Evolutionary conservation across 176 grass and related monocot species (phyloP).

Genomic region (Themeda triandra): DNA sequence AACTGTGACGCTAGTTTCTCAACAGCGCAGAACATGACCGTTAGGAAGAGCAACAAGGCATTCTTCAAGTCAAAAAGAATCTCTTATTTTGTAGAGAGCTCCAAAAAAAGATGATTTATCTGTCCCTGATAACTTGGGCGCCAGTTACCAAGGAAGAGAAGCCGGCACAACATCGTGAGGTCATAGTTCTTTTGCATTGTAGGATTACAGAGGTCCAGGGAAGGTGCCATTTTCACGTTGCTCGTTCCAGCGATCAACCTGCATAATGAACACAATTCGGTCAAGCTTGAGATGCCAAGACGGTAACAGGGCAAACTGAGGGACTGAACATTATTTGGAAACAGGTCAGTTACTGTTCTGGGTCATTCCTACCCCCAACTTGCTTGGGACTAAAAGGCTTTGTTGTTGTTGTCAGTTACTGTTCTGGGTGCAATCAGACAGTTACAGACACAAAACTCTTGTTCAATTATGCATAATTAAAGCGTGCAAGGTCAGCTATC

Average conservation of each 20-base stretch:
- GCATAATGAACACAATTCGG: slow-evolving; percentile 14
- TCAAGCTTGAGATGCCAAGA: not conserved
- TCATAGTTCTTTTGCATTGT: not conserved
- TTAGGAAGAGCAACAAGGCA: not conserved
- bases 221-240: slow-evolving; percentile 91
- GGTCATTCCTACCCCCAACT: too few relatives aligned
- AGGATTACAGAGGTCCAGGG: slow-evolving; percentile 67
- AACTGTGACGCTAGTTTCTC: slow-evolving; percentile 3
- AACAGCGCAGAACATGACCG: not conserved
- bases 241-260: slow-evolving; percentile 97
- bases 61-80: slow-evolving; percentile 18
- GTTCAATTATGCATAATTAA: not conserved
- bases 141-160: slow-evolving; percentile 24
- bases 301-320: not conserved
- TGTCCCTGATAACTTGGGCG: slow-evolving; percentile 3
- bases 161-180: not conserved
- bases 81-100: slow-evolving; percentile 26
- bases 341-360: not conserved
- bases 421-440: not conserved
- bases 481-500: not conserved
- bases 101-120: slow-evolving; percentile 28
- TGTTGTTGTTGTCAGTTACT: not conserved
- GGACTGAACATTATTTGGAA: not conserved
- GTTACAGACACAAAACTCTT: not conserved
- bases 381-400: too few relatives aligned